Percentiles rank a stretch among this genome's conserved stretches.
These are phyloP conservation scores for Coelastrella sp. DNA, from an alignment of 139 green algal species.

Conservation along the genomic window DNA sequence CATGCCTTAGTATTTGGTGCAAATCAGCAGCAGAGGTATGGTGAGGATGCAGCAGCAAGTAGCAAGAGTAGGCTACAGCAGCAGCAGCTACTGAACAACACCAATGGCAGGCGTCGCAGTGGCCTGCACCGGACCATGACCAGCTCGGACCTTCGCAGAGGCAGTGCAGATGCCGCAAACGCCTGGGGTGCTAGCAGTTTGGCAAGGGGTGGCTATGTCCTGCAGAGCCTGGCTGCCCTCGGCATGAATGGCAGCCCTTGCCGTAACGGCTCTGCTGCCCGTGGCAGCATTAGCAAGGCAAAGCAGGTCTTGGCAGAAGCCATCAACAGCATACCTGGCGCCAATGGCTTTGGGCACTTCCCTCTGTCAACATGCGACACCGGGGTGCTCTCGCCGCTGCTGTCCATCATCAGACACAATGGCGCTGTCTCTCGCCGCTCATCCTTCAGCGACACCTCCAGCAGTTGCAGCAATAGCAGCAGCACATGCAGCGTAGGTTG, in stretches of 20 bases:
- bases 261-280: not conserved
- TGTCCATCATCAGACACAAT: constrained; percentile 37
- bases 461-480: constrained; percentile 19
- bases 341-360: not conserved
- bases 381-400: constrained; percentile 40
- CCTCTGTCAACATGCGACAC: constrained; percentile 25
- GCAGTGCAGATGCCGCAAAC: not conserved
- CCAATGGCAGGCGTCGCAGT: not conserved
- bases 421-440: not conserved
- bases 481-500: too few relatives aligned
- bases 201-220: not conserved
- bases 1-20: constrained; percentile 11
- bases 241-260: not conserved
- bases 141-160: constrained; percentile 9
- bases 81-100: constrained; percentile 16
- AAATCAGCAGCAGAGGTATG: not conserved
- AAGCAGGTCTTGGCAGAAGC: constrained; percentile 45
- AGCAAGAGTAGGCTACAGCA: not conserved
- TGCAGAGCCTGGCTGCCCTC: not conserved
- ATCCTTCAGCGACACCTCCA: not conserved
- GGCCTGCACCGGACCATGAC: not conserved
- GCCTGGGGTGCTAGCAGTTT: not conserved
- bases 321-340: constrained; percentile 21
- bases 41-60: not conserved
- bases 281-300: constrained; percentile 46